A percentile compares a stretch with the other conserved stretches of the same genome.
phyloP scores from a whole-genome alignment of 495 filamentous ascomycete genomes.

The Aspergillus panamensis region DNA sequence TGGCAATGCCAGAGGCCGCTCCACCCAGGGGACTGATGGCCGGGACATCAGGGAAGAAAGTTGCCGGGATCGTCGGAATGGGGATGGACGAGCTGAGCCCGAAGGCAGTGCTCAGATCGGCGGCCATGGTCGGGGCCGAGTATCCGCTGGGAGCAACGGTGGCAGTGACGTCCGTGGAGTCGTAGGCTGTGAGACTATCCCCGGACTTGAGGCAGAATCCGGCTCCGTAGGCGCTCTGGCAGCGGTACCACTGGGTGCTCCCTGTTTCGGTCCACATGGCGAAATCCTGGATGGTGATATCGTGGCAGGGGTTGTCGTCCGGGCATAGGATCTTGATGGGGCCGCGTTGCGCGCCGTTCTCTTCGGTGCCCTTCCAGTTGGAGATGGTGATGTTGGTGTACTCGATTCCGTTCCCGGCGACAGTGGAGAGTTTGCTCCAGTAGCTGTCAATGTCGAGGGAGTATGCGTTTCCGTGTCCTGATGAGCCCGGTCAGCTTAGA shows the following conservation, averaged over 20 bases:
- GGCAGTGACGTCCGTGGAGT: conserved; percentile 34
- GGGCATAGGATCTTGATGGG: conserved; percentile 50
- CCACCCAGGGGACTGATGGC: conserved; percentile 30
- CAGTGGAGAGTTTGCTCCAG: conserved; percentile 42
- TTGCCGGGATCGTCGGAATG: conserved; percentile 54
- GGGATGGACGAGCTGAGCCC: conserved; percentile 45
- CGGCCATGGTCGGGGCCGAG: conserved; percentile 47
- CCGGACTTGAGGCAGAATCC: conserved; percentile 41
- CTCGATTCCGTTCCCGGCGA: conserved; percentile 46
- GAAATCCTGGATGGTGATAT: conserved; percentile 51
- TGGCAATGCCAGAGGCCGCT: background rate
- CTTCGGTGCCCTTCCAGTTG: conserved; percentile 56
- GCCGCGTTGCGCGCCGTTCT: conserved; percentile 46
- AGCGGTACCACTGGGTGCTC: conserved; percentile 40
- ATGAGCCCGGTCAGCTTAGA: background rate
- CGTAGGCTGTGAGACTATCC: conserved; percentile 24
- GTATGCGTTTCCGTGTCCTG: conserved; percentile 50
- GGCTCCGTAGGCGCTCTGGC: conserved; percentile 48
- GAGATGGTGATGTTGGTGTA: conserved; percentile 49
- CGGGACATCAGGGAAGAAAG: conserved; percentile 50
- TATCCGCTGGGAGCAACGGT: conserved; percentile 43
- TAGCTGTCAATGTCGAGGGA: conserved; percentile 53
- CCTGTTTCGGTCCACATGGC: conserved; percentile 59
- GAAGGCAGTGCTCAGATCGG: conserved; percentile 43
- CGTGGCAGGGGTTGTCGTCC: conserved; percentile 48